phyloP scores from a whole-genome alignment of 1,284 basidiomycete genomes.

The Coniophora puteana region DNA sequence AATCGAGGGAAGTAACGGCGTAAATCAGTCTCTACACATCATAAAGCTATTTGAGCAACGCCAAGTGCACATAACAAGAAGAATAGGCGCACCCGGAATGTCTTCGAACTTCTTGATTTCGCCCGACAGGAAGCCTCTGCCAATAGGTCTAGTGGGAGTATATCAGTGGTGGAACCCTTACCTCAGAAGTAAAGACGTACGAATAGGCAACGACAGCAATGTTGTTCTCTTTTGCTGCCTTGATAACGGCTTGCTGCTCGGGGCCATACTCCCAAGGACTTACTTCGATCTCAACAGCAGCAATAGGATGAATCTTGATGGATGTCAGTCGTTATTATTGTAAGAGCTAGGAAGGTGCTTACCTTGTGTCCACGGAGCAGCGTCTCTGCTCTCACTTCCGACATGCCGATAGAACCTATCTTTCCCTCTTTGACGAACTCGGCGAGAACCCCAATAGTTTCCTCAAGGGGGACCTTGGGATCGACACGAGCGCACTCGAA shows the following conservation, averaged over 20 bases:
- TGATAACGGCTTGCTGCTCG: too few species aligned
- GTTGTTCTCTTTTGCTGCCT: slow-evolving; percentile 37
- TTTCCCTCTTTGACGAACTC: slow-evolving; percentile 39
- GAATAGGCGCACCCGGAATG: slow-evolving; percentile 25
- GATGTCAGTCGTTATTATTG: too few species aligned
- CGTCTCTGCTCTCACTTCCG: slow-evolving; percentile 47
- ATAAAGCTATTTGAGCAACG: too few species aligned
- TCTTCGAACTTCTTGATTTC: slow-evolving; percentile 43
- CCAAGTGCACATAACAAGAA: too few species aligned
- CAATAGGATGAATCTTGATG: slow-evolving; percentile 39
- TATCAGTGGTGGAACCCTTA: too few species aligned
- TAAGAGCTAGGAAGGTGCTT: slow-evolving; percentile 2
- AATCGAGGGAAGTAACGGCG: slow-evolving; percentile 22
- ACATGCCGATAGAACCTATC: slow-evolving; percentile 48
- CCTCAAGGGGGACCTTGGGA: slow-evolving; percentile 32
- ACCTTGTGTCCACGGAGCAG: slow-evolving; percentile 43
- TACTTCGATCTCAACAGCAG: slow-evolving; percentile 51
- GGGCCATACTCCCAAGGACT: slow-evolving; percentile 48
- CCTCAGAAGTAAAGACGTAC: slow-evolving; percentile 17
- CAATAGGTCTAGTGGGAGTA: slow-evolving; percentile 44
- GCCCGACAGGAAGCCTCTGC: slow-evolving; percentile 56
- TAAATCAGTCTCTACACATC: slow-evolving; percentile 21
- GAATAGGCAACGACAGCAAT: slow-evolving; percentile 56
- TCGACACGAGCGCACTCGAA: slow-evolving; percentile 44
- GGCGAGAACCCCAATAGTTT: slow-evolving; percentile 29